Conservation (phyloP, 306 rosid species). For the Prinsepia uniflora region DNA sequence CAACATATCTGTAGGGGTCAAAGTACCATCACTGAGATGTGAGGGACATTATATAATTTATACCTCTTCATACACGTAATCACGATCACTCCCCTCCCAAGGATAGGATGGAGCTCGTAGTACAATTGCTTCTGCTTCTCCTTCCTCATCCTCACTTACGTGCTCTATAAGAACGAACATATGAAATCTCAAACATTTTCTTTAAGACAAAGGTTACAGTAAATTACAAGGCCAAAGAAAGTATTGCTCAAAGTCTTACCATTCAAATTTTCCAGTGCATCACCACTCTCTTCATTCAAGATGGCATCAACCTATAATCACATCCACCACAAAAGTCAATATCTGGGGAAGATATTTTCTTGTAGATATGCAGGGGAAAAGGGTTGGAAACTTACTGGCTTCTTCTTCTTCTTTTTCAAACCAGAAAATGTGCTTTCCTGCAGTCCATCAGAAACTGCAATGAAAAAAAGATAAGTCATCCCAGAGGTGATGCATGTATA, state of each 20-base stretch:
- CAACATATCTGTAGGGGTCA: not conserved
- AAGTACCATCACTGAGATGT: not conserved
- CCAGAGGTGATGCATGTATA: not conserved
- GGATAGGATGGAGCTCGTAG: conserved; percentile 51
- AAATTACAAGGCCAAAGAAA: not conserved
- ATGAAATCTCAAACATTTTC: conserved; percentile 8
- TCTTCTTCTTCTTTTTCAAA: conserved; percentile 90
- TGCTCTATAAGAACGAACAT: conserved; percentile 40
- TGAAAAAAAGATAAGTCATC: conserved; percentile 18
- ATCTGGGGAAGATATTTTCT: no score
- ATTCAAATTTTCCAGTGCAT: conserved; percentile 61
- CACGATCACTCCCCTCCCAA: conserved; percentile 92
- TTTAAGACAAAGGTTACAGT: not conserved
- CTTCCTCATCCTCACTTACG: conserved; percentile 61
- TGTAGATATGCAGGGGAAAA: not conserved
- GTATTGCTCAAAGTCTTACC: conserved; percentile 30
- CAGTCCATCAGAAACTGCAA: conserved; percentile 76
- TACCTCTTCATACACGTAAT: conserved; percentile 90
- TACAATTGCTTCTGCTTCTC: conserved; percentile 43
- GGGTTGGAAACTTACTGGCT: conserved; percentile 50
- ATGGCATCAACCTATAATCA: conserved; percentile 63
- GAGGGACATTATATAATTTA: not conserved
- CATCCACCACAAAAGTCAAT: conserved; percentile 12
- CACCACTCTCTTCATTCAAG: conserved; percentile 61
- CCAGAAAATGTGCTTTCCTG: conserved; percentile 73